A percentile compares a stretch with the other conserved stretches of the same genome.
Conservation (phyloP, 1,284 basidiomycete species). For the Lentinula novae-zelandiae region DNA sequence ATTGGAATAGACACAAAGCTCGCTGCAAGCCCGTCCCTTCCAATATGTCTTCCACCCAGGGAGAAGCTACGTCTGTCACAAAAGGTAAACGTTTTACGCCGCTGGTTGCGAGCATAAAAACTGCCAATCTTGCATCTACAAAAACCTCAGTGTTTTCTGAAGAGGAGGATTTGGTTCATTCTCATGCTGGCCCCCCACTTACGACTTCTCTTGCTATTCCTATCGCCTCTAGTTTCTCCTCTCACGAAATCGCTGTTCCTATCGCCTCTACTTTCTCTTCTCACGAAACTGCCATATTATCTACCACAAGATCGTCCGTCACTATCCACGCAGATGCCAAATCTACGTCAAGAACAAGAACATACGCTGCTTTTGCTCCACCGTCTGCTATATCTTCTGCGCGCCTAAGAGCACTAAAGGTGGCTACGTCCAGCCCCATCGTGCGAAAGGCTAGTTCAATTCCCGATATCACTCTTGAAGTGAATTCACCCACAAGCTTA, state of each 20-base stretch:
- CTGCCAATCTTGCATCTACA: background rate
- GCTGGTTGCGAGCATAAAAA: constrained; percentile 23
- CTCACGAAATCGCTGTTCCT: background rate
- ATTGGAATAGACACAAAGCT: background rate
- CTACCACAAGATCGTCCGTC: background rate
- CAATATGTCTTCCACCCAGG: background rate
- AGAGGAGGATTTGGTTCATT: background rate
- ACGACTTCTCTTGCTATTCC: constrained; percentile 4
- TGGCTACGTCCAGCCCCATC: background rate
- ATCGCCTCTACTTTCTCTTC: background rate
- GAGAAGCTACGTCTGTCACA: background rate
- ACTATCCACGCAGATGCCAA: background rate
- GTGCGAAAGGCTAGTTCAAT: constrained; percentile 1
- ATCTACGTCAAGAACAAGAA: background rate
- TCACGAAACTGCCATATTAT: too few species aligned
- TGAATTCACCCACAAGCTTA: background rate
- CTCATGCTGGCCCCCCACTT: background rate
- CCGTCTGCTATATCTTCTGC: background rate
- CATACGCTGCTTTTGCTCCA: background rate
- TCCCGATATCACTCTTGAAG: constrained; percentile 1
- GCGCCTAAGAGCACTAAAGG: background rate
- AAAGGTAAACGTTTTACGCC: constrained; percentile 31
- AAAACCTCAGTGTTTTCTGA: background rate
- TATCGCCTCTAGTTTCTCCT: background rate
- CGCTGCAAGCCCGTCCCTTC: background rate